A percentile compares a stretch with the other conserved stretches of the same genome.
phyloP scores from a whole-genome alignment of 1,284 basidiomycete genomes.

The Malassezia slooffiae region DNA sequence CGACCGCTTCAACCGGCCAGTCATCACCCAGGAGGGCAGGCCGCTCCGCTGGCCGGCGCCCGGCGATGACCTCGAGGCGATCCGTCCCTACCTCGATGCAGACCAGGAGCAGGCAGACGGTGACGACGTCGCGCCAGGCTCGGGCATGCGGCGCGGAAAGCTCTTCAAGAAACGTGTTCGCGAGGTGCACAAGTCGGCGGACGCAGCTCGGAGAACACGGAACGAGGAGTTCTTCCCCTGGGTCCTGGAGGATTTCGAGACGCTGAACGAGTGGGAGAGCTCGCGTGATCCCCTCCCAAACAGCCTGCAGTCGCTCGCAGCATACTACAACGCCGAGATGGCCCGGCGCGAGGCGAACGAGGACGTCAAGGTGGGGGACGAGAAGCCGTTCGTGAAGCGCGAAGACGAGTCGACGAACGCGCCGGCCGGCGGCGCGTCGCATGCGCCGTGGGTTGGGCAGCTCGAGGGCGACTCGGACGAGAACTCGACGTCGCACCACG shows the following conservation, averaged over 20 bases:
- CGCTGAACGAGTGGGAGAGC: slow-evolving; percentile 39
- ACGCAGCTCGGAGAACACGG: slow-evolving; percentile 33
- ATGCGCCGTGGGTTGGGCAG: slow-evolving; percentile 45
- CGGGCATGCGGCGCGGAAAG: slow-evolving; percentile 15
- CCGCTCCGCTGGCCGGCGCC: slow-evolving; percentile 29
- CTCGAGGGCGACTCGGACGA: slow-evolving; percentile 40
- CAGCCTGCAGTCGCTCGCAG: slow-evolving; percentile 24
- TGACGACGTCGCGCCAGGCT: slow-evolving; percentile 5
- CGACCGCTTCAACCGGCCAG: slow-evolving; percentile 32
- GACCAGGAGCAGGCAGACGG: slow-evolving; percentile 5
- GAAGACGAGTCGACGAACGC: slow-evolving; percentile 15
- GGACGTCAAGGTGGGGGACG: slow-evolving; percentile 22
- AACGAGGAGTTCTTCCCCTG: slow-evolving; percentile 43
- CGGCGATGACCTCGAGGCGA: slow-evolving; percentile 23
- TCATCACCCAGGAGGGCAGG: slow-evolving; percentile 30
- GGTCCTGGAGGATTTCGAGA: slow-evolving; percentile 45
- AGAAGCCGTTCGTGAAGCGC: slow-evolving; percentile 16
- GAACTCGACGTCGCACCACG: slow-evolving; percentile 35
- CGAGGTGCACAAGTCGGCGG: slow-evolving; percentile 42
- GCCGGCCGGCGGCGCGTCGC: slow-evolving; percentile 12
- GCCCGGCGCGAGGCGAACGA: slow-evolving; percentile 12
- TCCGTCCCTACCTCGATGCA: slow-evolving; percentile 10
- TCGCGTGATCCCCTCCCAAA: slow-evolving; percentile 26
- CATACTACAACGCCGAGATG: slow-evolving; percentile 11
- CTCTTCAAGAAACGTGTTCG: slow-evolving; percentile 40